phyloP scores from a whole-genome alignment of 108 stramenopile genomes.

The Fragilaria radians region DNA sequence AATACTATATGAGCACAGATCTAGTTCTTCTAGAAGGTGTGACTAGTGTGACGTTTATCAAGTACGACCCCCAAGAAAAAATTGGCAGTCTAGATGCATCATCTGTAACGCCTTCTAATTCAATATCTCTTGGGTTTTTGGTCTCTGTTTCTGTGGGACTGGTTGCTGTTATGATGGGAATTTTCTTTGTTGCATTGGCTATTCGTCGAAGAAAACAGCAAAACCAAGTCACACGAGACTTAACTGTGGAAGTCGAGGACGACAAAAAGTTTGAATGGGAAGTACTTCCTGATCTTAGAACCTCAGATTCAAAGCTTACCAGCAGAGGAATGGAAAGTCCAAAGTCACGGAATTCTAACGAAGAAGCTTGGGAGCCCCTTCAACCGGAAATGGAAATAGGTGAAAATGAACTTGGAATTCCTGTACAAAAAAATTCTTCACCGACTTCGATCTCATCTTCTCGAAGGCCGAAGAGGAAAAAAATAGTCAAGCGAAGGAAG shows the following conservation, averaged over 20 bases:
- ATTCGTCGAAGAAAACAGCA: background rate
- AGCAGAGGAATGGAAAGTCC: too few relatives aligned
- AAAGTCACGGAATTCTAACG: background rate
- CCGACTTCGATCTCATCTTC: background rate
- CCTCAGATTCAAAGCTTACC: too few relatives aligned
- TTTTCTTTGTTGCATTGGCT: background rate
- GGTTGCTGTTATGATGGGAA: background rate
- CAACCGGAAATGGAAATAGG: background rate
- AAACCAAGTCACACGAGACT: too few relatives aligned
- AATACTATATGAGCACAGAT: background rate
- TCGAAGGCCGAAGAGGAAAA: background rate
- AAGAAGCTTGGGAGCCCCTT: background rate
- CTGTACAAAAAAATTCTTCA: background rate
- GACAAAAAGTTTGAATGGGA: too few relatives aligned
- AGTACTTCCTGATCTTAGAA: too few relatives aligned
- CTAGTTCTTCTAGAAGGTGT: background rate
- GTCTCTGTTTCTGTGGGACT: background rate
- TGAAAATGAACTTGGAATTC: background rate
- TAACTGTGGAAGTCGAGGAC: too few relatives aligned
- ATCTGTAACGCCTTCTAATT: too few relatives aligned
- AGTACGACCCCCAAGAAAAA: background rate
- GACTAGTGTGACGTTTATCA: background rate
- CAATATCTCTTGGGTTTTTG: background rate
- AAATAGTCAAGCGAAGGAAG: background rate
- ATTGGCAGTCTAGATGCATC: too few relatives aligned